Evolutionary conservation across 805 yeast species (phyloP), one percentile per base, ranked within the genome.

Genomic region (Phaffomyces antillensis): DNA sequence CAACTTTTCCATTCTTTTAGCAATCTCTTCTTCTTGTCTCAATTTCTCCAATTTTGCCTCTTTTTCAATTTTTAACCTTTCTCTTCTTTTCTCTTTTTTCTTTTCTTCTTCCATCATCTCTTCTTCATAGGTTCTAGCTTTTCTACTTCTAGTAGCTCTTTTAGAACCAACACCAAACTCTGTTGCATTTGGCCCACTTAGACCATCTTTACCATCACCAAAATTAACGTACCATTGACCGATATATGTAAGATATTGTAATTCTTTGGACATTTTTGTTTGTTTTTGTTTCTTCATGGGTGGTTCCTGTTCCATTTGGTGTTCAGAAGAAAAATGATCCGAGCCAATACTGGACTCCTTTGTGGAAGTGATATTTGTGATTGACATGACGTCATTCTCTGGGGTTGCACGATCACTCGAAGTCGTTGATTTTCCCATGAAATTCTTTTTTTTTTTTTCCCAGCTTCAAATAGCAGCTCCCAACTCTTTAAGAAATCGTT

Each of bases 191-290:
- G 43, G 40, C 5, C 37, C 34, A 40, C 44, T 41, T 15, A 37
- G 9, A 5, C 48, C 48, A 35, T 45, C 40, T n/a, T 37, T 20
- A 24, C 46, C 44, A 36, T 43, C 45, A 16, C 45, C 45, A 15
- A 47, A 31, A 31, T 40, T 38, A 2, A 42, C 39, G 24, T 46
- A 46, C 49, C 49, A 46, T 28, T 46, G 46, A 9, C 43, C 45
- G 15, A 38, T 38, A 24, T 41, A 41, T 6, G 25, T 10, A 24
- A 45, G 28, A 17, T 35, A 24, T 1, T n/a, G 40, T 5, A 45
- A 35, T 10, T n/a, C 38, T 8, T 32, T 15, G 8, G 12, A 11
- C 30, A 13, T 11, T 5, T 35, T 17, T 17, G 12, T 30, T 30
- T 38, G 38, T 16, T 24, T 33, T 33, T 23, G 16, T 30, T 38